Evolutionary conservation across 2,329 filamentous ascomycete genomes (phyloP).

Genomic region (Aspergillus quadricinctus): DNA sequence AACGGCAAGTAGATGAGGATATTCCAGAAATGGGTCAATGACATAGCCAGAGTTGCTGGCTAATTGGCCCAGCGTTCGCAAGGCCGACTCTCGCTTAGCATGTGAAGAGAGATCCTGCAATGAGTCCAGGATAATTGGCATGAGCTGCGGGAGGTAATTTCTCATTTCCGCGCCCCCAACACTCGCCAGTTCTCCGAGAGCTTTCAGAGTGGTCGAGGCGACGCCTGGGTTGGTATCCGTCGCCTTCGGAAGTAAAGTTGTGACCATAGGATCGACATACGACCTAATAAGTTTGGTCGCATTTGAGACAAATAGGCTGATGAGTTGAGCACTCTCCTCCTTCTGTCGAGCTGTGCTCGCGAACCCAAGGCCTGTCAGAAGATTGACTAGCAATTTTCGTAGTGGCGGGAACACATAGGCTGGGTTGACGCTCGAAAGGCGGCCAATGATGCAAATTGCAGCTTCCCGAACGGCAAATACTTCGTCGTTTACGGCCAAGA

Average conservation of each 20-base stretch:
- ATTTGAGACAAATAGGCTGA: slow-evolving; percentile 88
- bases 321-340: slow-evolving; percentile 89
- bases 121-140: slow-evolving; percentile 91
- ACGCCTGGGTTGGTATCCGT: slow-evolving; percentile 80
- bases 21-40: slow-evolving; percentile 91
- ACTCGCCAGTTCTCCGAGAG: slow-evolving; percentile 87
- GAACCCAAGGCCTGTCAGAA: slow-evolving; percentile 93
- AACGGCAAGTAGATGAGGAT: slow-evolving; percentile 87
- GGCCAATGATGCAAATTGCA: slow-evolving; percentile 92
- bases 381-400: slow-evolving; percentile 90
- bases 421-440: slow-evolving; percentile 84
- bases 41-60: slow-evolving; percentile 97
- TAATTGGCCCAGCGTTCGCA: slow-evolving; percentile 85
- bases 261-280: slow-evolving; percentile 95
- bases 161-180: slow-evolving; percentile 94
- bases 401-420: slow-evolving; percentile 96
- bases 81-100: slow-evolving; percentile 81
- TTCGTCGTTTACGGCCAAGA: slow-evolving; percentile 94
- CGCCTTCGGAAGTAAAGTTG: slow-evolving; percentile 88
- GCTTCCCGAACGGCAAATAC: slow-evolving; percentile 89
- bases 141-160: slow-evolving; percentile 82
- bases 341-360: slow-evolving; percentile 92
- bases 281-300: slow-evolving; percentile 90
- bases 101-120: slow-evolving; percentile 91
- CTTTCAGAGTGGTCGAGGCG: slow-evolving; percentile 89